These are phyloP conservation scores for Fraxinus baroniana DNA, from an alignment of 305 asterid genomes.

Conservation along the genomic window DNA sequence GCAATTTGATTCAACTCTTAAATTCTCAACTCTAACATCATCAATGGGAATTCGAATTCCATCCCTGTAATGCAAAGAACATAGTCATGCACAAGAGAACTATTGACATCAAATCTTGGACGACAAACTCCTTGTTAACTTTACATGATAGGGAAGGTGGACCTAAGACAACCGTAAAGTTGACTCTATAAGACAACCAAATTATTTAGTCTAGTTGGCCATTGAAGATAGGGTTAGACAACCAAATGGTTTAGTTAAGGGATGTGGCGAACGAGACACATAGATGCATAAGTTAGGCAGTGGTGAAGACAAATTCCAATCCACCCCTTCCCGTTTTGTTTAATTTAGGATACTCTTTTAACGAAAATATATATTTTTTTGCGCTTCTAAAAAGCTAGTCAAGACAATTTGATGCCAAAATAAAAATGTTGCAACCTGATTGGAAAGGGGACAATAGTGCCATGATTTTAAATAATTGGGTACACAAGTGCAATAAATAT, in stretches of 20 bases:
- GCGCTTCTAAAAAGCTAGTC: not conserved
- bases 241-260: not conserved
- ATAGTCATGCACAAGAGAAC: not conserved
- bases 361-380: not conserved
- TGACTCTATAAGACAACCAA: not conserved
- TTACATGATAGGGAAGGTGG: not conserved
- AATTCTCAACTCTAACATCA: constrained; percentile 53
- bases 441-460: not conserved
- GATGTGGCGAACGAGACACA: not conserved
- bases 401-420: not conserved
- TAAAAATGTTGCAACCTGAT: not conserved
- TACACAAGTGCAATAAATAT: not conserved
- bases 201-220: not conserved
- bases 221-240: not conserved
- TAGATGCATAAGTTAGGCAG: not conserved
- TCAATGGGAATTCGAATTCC: constrained; percentile 54
- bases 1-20: constrained; percentile 56
- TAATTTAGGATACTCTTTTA: not conserved
- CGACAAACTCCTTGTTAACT: not conserved
- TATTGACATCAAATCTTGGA: not conserved
- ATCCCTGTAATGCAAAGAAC: constrained; percentile 34
- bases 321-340: not conserved
- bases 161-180: not conserved
- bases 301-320: not conserved
- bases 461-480: not conserved